These are phyloP conservation scores for Sphenostylis stenocarpa DNA, from an alignment of 306 rosid genomes.

Conservation along the genomic window DNA sequence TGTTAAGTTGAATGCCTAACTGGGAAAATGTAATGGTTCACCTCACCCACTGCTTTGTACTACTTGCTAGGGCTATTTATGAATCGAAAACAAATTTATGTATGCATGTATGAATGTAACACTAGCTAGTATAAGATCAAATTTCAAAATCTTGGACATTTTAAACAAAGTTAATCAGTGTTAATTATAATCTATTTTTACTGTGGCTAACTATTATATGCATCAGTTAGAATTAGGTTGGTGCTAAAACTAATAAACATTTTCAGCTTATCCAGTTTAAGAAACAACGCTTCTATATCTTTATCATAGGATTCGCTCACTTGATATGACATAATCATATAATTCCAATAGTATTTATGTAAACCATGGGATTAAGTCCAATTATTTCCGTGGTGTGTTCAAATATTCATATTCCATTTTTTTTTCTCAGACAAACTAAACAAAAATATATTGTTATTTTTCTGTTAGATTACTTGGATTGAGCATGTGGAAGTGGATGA, in stretches of 20 bases:
- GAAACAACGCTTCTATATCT: not conserved
- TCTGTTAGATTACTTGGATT: slow-evolving; percentile 68
- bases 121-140: not conserved
- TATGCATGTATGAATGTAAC: not conserved
- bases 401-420: not conserved
- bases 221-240: not conserved
- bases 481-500: slow-evolving; percentile 81
- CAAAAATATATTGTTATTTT: not conserved
- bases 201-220: not conserved
- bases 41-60: not conserved
- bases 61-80: not conserved
- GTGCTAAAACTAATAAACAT: not conserved
- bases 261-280: not conserved
- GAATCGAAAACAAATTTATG: not conserved
- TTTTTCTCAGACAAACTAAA: not conserved
- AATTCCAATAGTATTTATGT: not conserved
- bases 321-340: not conserved
- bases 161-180: not conserved
- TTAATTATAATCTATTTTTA: not conserved
- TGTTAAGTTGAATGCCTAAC: not conserved
- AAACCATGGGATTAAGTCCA: not conserved
- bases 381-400: not conserved
- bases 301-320: not conserved
- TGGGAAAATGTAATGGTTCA: not conserved
- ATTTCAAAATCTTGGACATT: not conserved